Evolutionary conservation across 805 yeast genomes (phyloP).

Genomic region (Vanderwaltozyma verrucispora): DNA sequence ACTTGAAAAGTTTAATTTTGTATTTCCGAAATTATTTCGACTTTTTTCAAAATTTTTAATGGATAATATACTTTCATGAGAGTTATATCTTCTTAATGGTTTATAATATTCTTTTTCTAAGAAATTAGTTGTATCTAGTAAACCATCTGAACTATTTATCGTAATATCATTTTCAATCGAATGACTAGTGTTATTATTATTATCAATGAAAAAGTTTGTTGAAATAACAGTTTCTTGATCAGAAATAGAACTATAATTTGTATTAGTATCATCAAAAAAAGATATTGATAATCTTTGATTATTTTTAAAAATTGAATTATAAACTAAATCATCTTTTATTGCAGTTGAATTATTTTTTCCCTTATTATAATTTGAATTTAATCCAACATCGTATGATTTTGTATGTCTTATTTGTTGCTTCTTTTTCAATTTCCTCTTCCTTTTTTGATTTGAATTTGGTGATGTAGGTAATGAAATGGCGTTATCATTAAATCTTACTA

Average conservation of each 20-base stretch:
- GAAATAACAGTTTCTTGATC: conserved; percentile 22
- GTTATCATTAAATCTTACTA: neutral
- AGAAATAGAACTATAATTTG: conserved; percentile 4
- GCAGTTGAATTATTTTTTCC: conserved; percentile 3
- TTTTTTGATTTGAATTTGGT: conserved; percentile 8
- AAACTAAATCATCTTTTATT: conserved; percentile 1
- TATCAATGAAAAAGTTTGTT: conserved; percentile 5
- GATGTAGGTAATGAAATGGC: conserved; percentile 14
- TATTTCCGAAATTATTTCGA: too few species aligned
- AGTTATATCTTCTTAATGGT: conserved; percentile 23
- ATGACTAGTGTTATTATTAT: too few species aligned
- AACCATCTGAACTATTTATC: conserved; percentile 7
- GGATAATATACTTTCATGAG: conserved; percentile 28
- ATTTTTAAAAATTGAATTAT: conserved; percentile 21
- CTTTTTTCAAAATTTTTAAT: conserved; percentile 1
- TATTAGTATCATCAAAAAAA: conserved; percentile 19
- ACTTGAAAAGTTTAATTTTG: neutral
- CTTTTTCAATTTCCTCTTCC: too few species aligned
- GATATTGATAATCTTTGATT: conserved; percentile 27
- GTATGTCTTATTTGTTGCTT: conserved; percentile 13
- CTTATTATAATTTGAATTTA: conserved; percentile 8
- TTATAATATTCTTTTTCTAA: neutral
- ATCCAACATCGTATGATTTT: conserved; percentile 21
- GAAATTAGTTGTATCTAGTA: conserved; percentile 4
- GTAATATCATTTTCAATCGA: neutral